Conservation (phyloP, 108 stramenopile genomes). For the Nannochloropsis granulata region DNA sequence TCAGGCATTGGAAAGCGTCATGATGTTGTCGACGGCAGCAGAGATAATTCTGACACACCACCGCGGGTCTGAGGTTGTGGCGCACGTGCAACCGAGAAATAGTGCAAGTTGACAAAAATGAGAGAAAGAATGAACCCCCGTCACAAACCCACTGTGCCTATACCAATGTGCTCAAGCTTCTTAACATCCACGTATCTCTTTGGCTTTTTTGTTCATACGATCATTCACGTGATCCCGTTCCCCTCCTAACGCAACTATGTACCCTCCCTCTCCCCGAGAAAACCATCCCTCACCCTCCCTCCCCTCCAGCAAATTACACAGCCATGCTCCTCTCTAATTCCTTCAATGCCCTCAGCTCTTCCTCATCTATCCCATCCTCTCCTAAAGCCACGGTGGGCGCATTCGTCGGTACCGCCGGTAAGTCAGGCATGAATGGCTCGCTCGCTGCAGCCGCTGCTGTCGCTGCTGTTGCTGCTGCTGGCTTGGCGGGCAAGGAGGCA, state of each 20-base stretch:
- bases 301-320: not conserved
- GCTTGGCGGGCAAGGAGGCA: conserved; percentile 10
- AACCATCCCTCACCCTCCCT: not conserved
- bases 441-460: not conserved
- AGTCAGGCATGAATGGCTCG: not conserved
- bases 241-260: not conserved
- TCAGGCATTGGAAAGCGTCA: not conserved
- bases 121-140: too few species aligned
- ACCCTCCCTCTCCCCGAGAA: not conserved
- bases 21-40: not conserved
- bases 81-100: too few species aligned
- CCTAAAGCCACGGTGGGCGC: not conserved
- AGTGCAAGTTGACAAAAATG: too few species aligned
- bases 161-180: too few species aligned
- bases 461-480: conserved; percentile 3
- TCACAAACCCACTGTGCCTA: too few species aligned
- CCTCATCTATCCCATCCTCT: conserved; percentile 20
- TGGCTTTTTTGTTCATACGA: too few species aligned
- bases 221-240: too few species aligned
- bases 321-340: conserved; percentile 33
- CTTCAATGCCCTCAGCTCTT: conserved; percentile 18
- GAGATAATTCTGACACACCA: not conserved
- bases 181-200: too few species aligned
- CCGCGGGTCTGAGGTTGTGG: too few species aligned
- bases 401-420: conserved; percentile 11